These are phyloP conservation scores for Hygrophorus russula DNA, from an alignment of 768 basidiomycete species.

Conservation along the genomic window DNA sequence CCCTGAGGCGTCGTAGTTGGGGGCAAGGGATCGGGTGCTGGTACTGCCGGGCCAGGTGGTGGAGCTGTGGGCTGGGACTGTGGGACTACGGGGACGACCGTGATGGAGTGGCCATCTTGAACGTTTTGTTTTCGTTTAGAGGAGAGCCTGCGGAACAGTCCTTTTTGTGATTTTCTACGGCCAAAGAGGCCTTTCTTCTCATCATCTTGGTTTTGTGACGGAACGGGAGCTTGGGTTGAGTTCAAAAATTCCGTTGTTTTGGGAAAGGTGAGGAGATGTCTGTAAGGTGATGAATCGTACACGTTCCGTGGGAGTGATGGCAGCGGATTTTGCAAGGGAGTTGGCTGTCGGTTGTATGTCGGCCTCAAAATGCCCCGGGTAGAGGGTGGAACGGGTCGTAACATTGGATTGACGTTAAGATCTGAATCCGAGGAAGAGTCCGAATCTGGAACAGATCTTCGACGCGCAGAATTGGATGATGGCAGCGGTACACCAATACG, in stretches of 20 bases:
- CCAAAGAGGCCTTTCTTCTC: slow-evolving; percentile 11
- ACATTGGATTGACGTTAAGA: slow-evolving; percentile 8
- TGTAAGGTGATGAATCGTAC: slow-evolving; percentile 48
- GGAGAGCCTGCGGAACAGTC: slow-evolving; percentile 38
- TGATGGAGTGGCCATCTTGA: slow-evolving; percentile 1
- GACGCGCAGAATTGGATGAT: neutral
- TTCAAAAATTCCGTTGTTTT: slow-evolving; percentile 29
- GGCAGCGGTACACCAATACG: neutral
- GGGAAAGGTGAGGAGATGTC: slow-evolving; percentile 41
- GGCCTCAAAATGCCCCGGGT: slow-evolving; percentile 19
- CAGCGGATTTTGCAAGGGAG: slow-evolving; percentile 40
- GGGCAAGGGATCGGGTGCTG: slow-evolving; percentile 1
- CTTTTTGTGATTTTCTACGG: slow-evolving; percentile 25
- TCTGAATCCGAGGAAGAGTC: neutral
- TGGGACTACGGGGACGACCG: slow-evolving; percentile 3
- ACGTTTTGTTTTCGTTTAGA: slow-evolving; percentile 11
- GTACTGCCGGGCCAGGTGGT: slow-evolving; percentile 11
- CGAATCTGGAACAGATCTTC: neutral
- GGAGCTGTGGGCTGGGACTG: slow-evolving; percentile 6
- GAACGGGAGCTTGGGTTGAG: slow-evolving; percentile 15
- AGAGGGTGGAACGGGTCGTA: slow-evolving; percentile 22
- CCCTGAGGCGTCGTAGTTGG: neutral
- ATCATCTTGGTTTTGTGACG: slow-evolving; percentile 6
- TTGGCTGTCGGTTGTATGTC: slow-evolving; percentile 12
- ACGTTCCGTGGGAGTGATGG: slow-evolving; percentile 52